A percentile compares a stretch with the other conserved stretches of the same genome.
These are phyloP conservation scores for Chrysopogon serrulatus DNA, from an alignment of 176 grass and related monocot species.

Conservation along the genomic window DNA sequence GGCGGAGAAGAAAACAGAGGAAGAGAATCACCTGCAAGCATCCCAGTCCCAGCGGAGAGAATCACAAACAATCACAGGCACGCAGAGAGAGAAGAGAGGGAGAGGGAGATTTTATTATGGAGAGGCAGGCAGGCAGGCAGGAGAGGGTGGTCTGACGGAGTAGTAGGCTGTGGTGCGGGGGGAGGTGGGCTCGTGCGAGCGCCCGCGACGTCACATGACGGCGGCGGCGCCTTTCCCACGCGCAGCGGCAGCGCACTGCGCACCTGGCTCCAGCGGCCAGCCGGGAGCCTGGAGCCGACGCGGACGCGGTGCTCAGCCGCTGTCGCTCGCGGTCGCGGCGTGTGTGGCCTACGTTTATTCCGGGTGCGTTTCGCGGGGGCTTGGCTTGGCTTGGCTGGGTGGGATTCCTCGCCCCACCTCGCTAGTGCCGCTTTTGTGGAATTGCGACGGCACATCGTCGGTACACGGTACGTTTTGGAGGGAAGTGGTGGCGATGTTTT, in stretches of 20 bases:
- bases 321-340: not conserved
- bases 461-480: not conserved
- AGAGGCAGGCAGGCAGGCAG: not conserved
- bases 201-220: constrained; percentile 17
- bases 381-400: too few species aligned
- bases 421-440: not conserved
- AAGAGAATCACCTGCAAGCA: constrained; percentile 35
- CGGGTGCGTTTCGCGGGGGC: not conserved
- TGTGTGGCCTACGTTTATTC: not conserved
- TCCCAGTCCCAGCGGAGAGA: constrained; percentile 8
- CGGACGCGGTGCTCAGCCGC: not conserved
- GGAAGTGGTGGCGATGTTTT: not conserved
- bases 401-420: not conserved
- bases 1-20: not conserved
- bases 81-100: not conserved
- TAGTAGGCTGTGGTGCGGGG: not conserved
- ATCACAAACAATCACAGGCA: not conserved
- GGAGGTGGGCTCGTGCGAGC: not conserved
- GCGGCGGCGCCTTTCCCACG: not conserved
- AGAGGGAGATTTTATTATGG: constrained; percentile 22
- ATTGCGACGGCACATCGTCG: constrained; percentile 4
- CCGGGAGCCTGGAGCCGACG: constrained; percentile 19
- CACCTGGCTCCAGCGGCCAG: not conserved
- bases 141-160: not conserved
- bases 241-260: not conserved